Evolutionary conservation across 129 eudicot genomes (phyloP), one percentile per base, ranked within the genome.

Genomic region (Helianthus tuberosus): DNA sequence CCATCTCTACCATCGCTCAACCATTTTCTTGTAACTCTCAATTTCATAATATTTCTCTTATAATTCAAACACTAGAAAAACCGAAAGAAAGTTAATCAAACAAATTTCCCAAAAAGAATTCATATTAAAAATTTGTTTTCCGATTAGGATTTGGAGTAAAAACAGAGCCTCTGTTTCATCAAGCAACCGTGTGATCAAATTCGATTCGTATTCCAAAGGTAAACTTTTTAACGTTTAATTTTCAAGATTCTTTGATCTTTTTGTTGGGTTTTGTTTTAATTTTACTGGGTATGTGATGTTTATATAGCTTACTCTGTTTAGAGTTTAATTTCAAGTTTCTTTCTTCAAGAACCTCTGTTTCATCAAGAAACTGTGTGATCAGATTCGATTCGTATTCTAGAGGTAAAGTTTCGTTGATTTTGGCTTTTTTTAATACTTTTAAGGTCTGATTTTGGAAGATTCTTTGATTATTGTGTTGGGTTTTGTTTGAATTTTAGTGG

Each of bases 121-220:
- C 9, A 36, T 51, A 5, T 3, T 3, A 39, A 13, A 64, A 43
- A 29, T 12, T 10, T 47, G 46, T 1, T 13, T 3, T 27, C 23
- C 1, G 43, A 11, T 27, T 27, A 53, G 47, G 65, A 15, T 51
- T 74, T 74, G 60, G 51, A 74, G 17, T 50, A 39, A 50, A 25
- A 52, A 52, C 8, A 52, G 14, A 11, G 3, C 15, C 39, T n/a
- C 32, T 64, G 66, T 43, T 75, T n/a, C n/a, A n/a, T n/a, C n/a
- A n/a, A n/a, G n/a, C n/a, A n/a, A n/a, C n/a, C n/a, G n/a, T n/a
- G n/a, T 77, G 81, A 69, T 69, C 65, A 36, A n/a, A 23, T 73
- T 73, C 74, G 73, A 78, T 78, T 78, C 77, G 72, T 78, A 78
- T 71, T 52, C 67, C 67, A 52, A 78, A 78, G 82, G 82, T 78